A percentile compares a stretch with the other conserved stretches of the same genome.
phyloP scores from a whole-genome alignment of 176 grass and related monocot genomes.

The Chrysopogon serrulatus region DNA sequence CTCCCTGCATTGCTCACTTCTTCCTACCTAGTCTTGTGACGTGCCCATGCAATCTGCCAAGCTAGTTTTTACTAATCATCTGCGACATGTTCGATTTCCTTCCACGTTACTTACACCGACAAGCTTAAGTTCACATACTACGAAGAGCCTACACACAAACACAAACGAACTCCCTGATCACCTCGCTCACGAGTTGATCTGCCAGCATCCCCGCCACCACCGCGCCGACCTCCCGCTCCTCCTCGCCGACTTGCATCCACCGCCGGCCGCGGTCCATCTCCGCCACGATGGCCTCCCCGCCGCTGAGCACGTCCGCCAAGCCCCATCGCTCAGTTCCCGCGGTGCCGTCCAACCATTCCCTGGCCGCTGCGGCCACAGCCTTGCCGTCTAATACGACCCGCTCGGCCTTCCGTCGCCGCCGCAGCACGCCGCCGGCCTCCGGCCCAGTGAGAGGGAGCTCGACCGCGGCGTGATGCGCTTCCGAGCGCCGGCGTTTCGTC shows the following conservation, averaged over 20 bases:
- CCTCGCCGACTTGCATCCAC: constrained; percentile 41
- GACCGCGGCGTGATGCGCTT: not conserved
- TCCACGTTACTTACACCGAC: not conserved
- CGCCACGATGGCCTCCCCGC: constrained; percentile 19
- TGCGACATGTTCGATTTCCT: not conserved
- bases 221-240: constrained; percentile 31
- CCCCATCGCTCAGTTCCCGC: constrained; percentile 8
- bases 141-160: not conserved
- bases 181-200: constrained; percentile 33
- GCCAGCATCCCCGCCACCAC: constrained; percentile 28
- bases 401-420: not conserved
- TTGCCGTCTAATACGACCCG: not conserved
- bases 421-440: not conserved
- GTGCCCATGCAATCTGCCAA: not conserved
- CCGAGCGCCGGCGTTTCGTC: not conserved
- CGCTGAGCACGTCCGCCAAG: constrained; percentile 20
- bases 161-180: constrained; percentile 43
- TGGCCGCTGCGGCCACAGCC: constrained; percentile 9
- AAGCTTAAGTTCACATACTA: not conserved
- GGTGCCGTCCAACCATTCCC: constrained; percentile 46
- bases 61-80: not conserved
- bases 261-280: constrained; percentile 49
- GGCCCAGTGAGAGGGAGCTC: too few relatives aligned
- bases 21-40: not conserved
- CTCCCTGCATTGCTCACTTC: too few relatives aligned